Evolutionary conservation across 2,329 filamentous ascomycete genomes (phyloP), one percentile per base, ranked within the genome.

Genomic region (Rosellinia necatrix): DNA sequence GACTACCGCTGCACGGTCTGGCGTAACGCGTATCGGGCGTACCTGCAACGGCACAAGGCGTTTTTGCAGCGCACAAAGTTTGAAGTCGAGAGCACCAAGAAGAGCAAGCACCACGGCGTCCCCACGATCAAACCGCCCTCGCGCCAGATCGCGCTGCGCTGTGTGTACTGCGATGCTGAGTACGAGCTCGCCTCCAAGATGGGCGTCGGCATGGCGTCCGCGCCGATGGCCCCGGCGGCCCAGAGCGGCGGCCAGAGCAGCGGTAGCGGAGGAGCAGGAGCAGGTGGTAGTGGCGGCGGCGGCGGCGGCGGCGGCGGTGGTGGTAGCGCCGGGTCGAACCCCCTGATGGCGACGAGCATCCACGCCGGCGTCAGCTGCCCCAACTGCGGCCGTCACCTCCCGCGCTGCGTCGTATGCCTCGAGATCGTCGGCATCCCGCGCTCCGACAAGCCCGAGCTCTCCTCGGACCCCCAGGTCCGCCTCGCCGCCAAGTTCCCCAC

Each of bases 21-120:
- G 88, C 87, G 88, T 50, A 83, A 79, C 62, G 80, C 81, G 30
- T 92, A 93, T 70, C 83, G 87, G 53, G 85, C 86, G 46, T 86
- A 90, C 64, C 81, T 89, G 32, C 85, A 89, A 75, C 87, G 80
- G 62, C 90, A 90, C 80, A 88, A 81, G 71, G 83, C 80, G 52
- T 92, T 90, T 74, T 84, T 89, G 59, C 82, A 90, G 62, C 85
- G 90, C 42, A 88, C 89, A 51, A 88, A 87, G 66, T 93, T 92
- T 72, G 87, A 90, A 63, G 88, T 90, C 58, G 86, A 90, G 69
- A 89, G 89, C 67, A 90, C 87, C 21, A 84, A 85, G 61, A 82
- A 82, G 63, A 88, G 87, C 63, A 84, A 86, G 54, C 82, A 83
- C 49, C 81, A 85, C 49, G 88, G 87, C 35, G 72, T 75, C 6